Evolutionary conservation across 345 rosid genomes (phyloP).

Genomic region (Salix udensis): DNA sequence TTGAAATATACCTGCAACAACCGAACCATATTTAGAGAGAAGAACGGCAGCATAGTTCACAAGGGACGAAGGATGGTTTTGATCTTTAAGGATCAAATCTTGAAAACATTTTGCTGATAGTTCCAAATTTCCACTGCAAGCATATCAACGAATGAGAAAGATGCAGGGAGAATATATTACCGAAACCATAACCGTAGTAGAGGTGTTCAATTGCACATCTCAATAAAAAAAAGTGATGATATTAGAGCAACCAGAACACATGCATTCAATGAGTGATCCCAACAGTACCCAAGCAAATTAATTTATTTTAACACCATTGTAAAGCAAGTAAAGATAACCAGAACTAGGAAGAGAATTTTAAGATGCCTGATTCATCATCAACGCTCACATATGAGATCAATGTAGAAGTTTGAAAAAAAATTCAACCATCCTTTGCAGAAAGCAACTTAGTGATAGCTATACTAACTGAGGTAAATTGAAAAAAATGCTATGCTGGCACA

Average conservation of each 20-base stretch:
- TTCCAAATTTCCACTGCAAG: conserved; percentile 75
- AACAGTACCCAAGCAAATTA: not conserved
- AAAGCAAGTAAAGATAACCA: not conserved
- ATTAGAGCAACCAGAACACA: not conserved
- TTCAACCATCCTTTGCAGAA: not conserved
- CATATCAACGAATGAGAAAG: conserved; percentile 1
- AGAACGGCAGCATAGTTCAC: conserved; percentile 80
- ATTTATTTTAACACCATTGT: not conserved
- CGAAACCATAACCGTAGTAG: not conserved
- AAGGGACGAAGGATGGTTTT: conserved; percentile 87
- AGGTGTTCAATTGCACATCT: not conserved
- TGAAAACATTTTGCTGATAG: conserved; percentile 82
- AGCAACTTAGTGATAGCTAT: not conserved
- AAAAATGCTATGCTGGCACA: not conserved
- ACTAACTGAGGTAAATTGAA: not conserved
- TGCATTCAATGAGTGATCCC: not conserved
- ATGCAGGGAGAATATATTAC: not conserved
- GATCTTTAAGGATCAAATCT: conserved; percentile 81
- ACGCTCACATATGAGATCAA: not conserved
- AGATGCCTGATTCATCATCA: not conserved
- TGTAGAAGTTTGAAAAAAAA: not conserved
- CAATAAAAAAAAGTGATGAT: not conserved
- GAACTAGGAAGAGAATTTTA: not conserved
- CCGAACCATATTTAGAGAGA: conserved; percentile 73
- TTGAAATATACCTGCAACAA: conserved; percentile 64